Percentiles rank a stretch among this genome's conserved stretches.
Evolutionary conservation across 441 rosid species (phyloP).

Genomic region (Populus hybrid): DNA sequence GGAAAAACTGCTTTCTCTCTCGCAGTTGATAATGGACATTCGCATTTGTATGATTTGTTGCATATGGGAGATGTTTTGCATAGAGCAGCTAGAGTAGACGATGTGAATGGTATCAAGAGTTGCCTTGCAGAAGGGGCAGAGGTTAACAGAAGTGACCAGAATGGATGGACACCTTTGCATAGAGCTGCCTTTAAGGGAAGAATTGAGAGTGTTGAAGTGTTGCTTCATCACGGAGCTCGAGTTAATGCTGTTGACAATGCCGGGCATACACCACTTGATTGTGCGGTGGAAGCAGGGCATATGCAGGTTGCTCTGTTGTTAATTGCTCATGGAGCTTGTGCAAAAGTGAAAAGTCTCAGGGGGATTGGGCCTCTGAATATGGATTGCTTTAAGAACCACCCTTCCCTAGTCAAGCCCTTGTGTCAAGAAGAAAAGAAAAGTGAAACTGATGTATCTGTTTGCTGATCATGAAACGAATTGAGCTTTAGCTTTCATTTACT

Average conservation of each 20-base stretch:
- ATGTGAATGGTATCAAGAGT: conserved; percentile 40
- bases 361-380: conserved; percentile 18
- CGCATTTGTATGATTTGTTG: conserved; percentile 38
- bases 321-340: conserved; percentile 44
- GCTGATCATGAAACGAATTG: neutral
- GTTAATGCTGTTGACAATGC: conserved; percentile 45
- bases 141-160: conserved; percentile 54
- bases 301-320: conserved; percentile 44
- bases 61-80: conserved; percentile 45
- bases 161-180: conserved; percentile 65
- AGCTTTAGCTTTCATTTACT: no score
- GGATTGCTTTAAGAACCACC: neutral
- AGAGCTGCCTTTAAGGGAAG: conserved; percentile 65
- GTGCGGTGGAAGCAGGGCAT: conserved; percentile 59
- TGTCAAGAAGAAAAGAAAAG: conserved; percentile 15
- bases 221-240: conserved; percentile 47
- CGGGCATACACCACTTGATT: conserved; percentile 56
- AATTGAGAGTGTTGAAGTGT: conserved; percentile 35
- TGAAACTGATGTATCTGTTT: conserved; percentile 3
- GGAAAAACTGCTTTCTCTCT: conserved; percentile 48
- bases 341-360: conserved; percentile 30
- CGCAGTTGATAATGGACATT: conserved; percentile 48
- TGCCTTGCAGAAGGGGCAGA: conserved; percentile 49
- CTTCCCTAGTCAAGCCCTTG: conserved; percentile 13
- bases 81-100: conserved; percentile 45